A percentile compares a stretch with the other conserved stretches of the same genome.
Conservation (phyloP, 495 filamentous ascomycete genomes). For the Penicillium coffeae region DNA sequence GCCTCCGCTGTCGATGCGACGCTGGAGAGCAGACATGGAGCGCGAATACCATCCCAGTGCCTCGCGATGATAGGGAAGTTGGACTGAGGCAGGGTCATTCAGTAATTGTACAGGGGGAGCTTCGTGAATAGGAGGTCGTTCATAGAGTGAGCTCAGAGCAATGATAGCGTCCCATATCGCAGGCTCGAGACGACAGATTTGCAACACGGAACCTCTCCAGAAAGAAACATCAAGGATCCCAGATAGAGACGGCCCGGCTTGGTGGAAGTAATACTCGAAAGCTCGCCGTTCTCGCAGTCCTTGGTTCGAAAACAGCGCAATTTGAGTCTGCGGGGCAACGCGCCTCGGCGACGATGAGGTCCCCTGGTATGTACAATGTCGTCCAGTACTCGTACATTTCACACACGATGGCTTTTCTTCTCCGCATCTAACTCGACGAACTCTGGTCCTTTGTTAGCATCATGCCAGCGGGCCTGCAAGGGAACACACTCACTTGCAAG, state of each 20-base stretch:
- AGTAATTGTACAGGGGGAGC: slow-evolving; percentile 10
- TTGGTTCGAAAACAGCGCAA: neutral
- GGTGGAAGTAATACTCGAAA: slow-evolving; percentile 21
- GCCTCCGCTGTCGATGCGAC: slow-evolving; percentile 24
- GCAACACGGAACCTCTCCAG: slow-evolving; percentile 17
- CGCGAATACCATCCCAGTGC: slow-evolving; percentile 42
- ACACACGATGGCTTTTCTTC: slow-evolving; percentile 17
- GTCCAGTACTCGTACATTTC: slow-evolving; percentile 16
- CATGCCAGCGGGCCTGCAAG: neutral
- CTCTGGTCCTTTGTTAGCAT: neutral
- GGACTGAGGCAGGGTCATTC: slow-evolving; percentile 13
- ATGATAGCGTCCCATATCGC: slow-evolving; percentile 24
- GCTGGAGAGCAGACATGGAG: slow-evolving; percentile 35
- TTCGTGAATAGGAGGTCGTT: slow-evolving; percentile 19
- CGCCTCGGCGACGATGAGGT: neutral
- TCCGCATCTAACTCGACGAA: slow-evolving; percentile 14
- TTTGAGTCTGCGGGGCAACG: neutral
- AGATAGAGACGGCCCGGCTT: slow-evolving; percentile 13
- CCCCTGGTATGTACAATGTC: slow-evolving; percentile 10
- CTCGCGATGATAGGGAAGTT: slow-evolving; percentile 12
- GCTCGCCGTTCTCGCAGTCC: slow-evolving; percentile 18
- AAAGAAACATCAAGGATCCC: slow-evolving; percentile 15
- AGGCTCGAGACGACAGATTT: slow-evolving; percentile 19
- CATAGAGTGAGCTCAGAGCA: slow-evolving; percentile 17
- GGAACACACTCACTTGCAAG: slow-evolving; percentile 18